A percentile compares a stretch with the other conserved stretches of the same genome.
These are phyloP conservation scores for Hibiscus trionum DNA, from an alignment of 345 rosid genomes.

Conservation along the genomic window DNA sequence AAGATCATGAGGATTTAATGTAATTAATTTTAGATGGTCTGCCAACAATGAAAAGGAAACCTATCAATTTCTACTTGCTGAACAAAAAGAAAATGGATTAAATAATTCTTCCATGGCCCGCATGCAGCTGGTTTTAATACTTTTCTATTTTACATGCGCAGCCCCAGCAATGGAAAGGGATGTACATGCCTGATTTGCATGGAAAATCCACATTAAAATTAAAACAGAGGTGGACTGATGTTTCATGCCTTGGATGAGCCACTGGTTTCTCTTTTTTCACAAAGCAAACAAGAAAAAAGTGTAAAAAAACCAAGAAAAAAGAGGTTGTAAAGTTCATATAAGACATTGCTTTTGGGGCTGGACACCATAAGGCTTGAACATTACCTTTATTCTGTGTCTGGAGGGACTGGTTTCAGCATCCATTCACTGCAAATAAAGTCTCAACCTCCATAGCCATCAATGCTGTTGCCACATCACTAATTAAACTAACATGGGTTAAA, in stretches of 20 bases:
- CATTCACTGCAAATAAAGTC: neutral
- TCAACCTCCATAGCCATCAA: too few relatives aligned
- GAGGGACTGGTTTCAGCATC: slow-evolving; percentile 12
- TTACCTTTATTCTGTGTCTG: slow-evolving; percentile 13
- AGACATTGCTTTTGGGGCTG: slow-evolving; percentile 23
- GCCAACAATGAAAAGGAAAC: slow-evolving; percentile 33
- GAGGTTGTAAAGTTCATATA: slow-evolving; percentile 11
- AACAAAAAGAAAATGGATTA: slow-evolving; percentile 17
- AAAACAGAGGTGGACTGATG: neutral
- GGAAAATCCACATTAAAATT: slow-evolving; percentile 18
- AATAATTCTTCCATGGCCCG: slow-evolving; percentile 10
- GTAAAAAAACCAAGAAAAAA: slow-evolving; percentile 4
- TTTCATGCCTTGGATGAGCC: slow-evolving; percentile 17
- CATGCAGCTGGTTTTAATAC: slow-evolving; percentile 12
- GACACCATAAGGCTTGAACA: slow-evolving; percentile 20
- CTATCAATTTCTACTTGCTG: slow-evolving; percentile 13
- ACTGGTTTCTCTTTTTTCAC: neutral
- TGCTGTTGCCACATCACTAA: slow-evolving; percentile 9
- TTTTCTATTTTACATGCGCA: slow-evolving; percentile 19
- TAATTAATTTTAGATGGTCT: slow-evolving; percentile 19
- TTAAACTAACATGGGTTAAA: neutral
- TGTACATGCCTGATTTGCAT: slow-evolving; percentile 21
- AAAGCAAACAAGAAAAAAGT: slow-evolving; percentile 5
- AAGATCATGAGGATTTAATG: slow-evolving; percentile 9
- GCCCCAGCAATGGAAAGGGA: slow-evolving; percentile 21